These are phyloP conservation scores for Claviceps fusiformis DNA, from an alignment of 2,329 filamentous ascomycete genomes.

Conservation along the genomic window DNA sequence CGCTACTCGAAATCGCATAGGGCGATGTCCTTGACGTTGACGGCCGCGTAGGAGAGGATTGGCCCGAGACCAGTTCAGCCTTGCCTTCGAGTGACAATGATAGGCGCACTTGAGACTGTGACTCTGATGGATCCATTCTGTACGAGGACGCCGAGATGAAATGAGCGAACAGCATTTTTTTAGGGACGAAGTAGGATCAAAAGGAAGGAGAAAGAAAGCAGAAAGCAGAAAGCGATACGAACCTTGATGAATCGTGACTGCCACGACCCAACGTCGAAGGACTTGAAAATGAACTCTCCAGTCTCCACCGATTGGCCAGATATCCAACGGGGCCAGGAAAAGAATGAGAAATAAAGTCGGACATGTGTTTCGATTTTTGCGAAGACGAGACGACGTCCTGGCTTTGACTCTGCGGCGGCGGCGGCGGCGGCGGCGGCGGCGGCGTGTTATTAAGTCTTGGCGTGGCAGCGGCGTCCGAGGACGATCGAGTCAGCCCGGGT, in stretches of 20 bases:
- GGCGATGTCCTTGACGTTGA: constrained; percentile 31
- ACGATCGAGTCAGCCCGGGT: constrained; percentile 3
- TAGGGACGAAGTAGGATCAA: too few relatives aligned
- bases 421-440: constrained; percentile 6
- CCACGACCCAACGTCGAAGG: constrained; percentile 27
- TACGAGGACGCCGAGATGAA: not conserved
- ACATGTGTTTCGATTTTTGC: constrained; percentile 15
- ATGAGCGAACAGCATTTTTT: not conserved
- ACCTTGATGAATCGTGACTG: constrained; percentile 33
- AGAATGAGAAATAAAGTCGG: constrained; percentile 22
- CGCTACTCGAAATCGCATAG: constrained; percentile 30
- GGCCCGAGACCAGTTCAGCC: constrained; percentile 66
- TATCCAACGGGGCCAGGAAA: constrained; percentile 34
- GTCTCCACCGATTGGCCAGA: constrained; percentile 44
- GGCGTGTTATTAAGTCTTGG: constrained; percentile 7
- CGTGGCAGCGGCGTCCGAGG: constrained; percentile 13
- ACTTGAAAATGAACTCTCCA: constrained; percentile 36
- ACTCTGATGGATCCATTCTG: constrained; percentile 29
- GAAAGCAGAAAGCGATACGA: not conserved
- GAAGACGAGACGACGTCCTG: constrained; percentile 13
- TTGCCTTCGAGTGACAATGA: constrained; percentile 81
- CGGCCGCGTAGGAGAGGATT: constrained; percentile 49
- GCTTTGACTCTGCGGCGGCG: constrained; percentile 12
- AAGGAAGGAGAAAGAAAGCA: too few relatives aligned
- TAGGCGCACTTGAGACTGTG: constrained; percentile 51